phyloP scores from a whole-genome alignment of 164 flowering plant species.

The Annona squamosa region DNA sequence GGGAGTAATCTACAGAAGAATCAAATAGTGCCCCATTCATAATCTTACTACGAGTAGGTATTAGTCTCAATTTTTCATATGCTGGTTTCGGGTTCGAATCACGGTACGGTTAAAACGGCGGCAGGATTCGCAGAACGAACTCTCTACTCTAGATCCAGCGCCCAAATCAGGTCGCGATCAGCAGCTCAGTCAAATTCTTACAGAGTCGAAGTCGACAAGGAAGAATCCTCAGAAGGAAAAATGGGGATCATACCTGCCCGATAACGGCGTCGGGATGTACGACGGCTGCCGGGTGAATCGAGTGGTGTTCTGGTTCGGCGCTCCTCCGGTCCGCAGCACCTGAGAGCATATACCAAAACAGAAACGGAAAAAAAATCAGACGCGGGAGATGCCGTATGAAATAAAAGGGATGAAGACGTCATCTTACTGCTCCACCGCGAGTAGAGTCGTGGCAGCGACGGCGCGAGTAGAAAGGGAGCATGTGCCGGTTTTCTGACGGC shows the following conservation, averaged over 20 bases:
- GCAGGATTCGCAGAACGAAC: background rate
- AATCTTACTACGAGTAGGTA: background rate
- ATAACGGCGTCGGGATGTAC: constrained; percentile 46
- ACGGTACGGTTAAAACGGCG: background rate
- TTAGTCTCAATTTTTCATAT: no score
- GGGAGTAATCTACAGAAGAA: background rate
- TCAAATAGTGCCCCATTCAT: background rate
- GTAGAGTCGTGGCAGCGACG: background rate
- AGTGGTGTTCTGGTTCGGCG: constrained; percentile 10
- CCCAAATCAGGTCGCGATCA: background rate
- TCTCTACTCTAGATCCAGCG: background rate
- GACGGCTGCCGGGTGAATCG: constrained; percentile 42
- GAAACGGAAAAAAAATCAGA: background rate
- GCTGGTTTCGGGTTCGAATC: background rate
- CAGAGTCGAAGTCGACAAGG: background rate
- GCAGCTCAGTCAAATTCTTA: background rate
- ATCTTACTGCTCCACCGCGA: background rate
- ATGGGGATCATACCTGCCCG: constrained; percentile 37
- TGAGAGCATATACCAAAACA: background rate
- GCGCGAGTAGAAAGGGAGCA: background rate
- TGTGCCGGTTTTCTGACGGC: background rate
- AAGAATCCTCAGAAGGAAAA: background rate
- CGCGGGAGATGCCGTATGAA: background rate
- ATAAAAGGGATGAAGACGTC: background rate
- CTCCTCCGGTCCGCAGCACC: constrained; percentile 16